phyloP scores from a whole-genome alignment of 140 eudicot species.

The Erigeron philadelphicus region DNA sequence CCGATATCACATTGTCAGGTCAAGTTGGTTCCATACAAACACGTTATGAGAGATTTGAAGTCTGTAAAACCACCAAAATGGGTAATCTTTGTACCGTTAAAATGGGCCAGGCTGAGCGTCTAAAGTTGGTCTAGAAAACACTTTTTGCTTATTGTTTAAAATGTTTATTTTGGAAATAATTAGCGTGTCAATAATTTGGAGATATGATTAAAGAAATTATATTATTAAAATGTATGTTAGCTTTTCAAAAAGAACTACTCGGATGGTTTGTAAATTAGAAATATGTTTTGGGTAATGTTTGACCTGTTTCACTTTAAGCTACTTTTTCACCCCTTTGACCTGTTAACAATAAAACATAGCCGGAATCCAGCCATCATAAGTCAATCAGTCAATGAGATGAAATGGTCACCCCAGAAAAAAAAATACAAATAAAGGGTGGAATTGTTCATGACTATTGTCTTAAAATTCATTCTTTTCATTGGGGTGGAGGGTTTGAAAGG shows the following conservation, averaged over 20 bases:
- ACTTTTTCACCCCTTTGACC: background rate
- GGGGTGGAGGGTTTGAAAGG: too few relatives aligned
- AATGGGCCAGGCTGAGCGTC: background rate
- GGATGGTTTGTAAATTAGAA: background rate
- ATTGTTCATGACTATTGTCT: background rate
- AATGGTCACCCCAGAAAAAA: background rate
- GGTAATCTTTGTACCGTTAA: background rate
- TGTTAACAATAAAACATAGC: background rate
- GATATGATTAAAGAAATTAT: background rate
- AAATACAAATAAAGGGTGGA: background rate
- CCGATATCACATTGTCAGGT: conserved; percentile 9
- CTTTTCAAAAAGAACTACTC: background rate
- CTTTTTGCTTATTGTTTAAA: background rate
- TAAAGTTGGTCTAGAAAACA: background rate
- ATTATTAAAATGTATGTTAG: background rate
- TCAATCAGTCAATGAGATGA: background rate
- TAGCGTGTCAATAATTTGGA: background rate
- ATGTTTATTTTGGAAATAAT: background rate
- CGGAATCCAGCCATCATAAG: background rate
- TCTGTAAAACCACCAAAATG: background rate
- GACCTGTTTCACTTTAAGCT: background rate
- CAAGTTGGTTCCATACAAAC: conserved; percentile 11
- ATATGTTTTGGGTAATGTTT: background rate
- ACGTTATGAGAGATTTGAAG: background rate
- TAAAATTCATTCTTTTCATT: background rate